A percentile compares a stretch with the other conserved stretches of the same genome.
Conservation (phyloP, 768 basidiomycete species). For the Cystofilobasidium bisporidii region DNA sequence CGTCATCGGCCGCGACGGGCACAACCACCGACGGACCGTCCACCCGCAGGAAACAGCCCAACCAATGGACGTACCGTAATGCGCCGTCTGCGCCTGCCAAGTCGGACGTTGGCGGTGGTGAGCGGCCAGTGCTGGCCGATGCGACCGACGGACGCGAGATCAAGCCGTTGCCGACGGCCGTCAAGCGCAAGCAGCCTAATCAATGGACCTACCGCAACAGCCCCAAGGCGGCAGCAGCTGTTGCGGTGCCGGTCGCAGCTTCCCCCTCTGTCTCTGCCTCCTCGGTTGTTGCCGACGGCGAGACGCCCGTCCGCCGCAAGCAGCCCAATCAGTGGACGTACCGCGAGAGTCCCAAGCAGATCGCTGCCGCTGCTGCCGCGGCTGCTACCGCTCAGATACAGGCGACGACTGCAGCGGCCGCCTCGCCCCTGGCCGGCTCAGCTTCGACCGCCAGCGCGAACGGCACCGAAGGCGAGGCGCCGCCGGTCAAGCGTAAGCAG, state of each 20-base stretch:
- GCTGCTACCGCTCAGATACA: too few species aligned
- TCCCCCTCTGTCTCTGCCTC: too few species aligned
- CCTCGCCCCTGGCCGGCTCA: too few species aligned
- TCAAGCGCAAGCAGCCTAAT: slow-evolving; percentile 7
- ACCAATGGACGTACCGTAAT: neutral
- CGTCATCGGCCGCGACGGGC: neutral
- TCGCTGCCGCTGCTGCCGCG: neutral
- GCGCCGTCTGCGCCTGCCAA: neutral
- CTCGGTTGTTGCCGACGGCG: neutral
- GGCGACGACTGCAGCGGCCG: too few species aligned
- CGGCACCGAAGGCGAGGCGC: neutral
- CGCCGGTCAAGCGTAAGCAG: slow-evolving; percentile 5
- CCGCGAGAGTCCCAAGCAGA: neutral
- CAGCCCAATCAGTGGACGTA: slow-evolving; percentile 10
- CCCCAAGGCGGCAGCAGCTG: neutral
- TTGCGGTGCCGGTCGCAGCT: neutral
- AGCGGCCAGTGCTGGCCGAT: too few species aligned
- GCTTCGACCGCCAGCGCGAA: neutral
- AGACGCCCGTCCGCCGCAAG: neutral
- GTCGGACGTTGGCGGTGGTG: too few species aligned
- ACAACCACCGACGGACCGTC: neutral
- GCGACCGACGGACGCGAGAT: neutral
- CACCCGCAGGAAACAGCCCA: too few species aligned
- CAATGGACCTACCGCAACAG: slow-evolving; percentile 1
- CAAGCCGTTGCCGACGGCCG: slow-evolving; percentile 1